A percentile compares a stretch with the other conserved stretches of the same genome.
Evolutionary conservation across 2,329 filamentous ascomycete genomes (phyloP).

Genomic region (Eutypa lata): DNA sequence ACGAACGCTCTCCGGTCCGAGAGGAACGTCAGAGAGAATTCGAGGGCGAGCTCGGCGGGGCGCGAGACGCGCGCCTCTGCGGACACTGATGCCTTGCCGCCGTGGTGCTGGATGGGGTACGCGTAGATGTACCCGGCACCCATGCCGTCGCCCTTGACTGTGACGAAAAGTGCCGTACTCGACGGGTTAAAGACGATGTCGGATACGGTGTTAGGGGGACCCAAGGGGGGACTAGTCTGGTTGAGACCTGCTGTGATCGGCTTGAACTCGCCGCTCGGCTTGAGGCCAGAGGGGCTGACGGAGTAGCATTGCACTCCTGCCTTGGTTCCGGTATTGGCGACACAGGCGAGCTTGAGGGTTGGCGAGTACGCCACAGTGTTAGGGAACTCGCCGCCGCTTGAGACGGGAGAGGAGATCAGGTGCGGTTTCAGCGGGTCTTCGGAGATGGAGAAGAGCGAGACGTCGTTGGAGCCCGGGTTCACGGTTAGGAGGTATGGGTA

Average conservation of each 20-base stretch:
- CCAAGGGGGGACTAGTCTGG: slow-evolving; percentile 37
- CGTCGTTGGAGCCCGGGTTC: slow-evolving; percentile 22
- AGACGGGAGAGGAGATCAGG: slow-evolving; percentile 11
- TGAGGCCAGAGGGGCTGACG: slow-evolving; percentile 8
- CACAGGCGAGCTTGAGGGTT: slow-evolving; percentile 15
- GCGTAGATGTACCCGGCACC: slow-evolving; percentile 37
- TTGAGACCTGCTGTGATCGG: slow-evolving; percentile 22
- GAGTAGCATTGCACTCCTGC: slow-evolving; percentile 18
- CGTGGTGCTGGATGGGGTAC: slow-evolving; percentile 24
- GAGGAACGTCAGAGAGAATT: slow-evolving; percentile 35
- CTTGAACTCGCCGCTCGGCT: not conserved
- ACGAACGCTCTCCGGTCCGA: slow-evolving; percentile 29
- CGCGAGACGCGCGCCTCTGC: slow-evolving; percentile 15
- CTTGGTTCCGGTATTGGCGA: slow-evolving; percentile 16
- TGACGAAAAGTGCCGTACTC: slow-evolving; percentile 26
- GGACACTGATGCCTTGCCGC: not conserved
- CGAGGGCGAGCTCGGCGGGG: slow-evolving; percentile 33
- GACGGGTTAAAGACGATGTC: slow-evolving; percentile 35
- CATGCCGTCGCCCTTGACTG: slow-evolving; percentile 39
- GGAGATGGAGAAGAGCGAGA: slow-evolving; percentile 20
- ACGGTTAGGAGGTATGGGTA: slow-evolving; percentile 29
- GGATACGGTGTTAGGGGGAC: slow-evolving; percentile 36
- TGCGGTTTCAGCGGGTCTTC: slow-evolving; percentile 13
- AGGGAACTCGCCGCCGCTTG: slow-evolving; percentile 21
- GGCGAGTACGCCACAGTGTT: slow-evolving; percentile 18